phyloP scores from a whole-genome alignment of 805 yeast genomes.

The Candida nitratophila region DNA sequence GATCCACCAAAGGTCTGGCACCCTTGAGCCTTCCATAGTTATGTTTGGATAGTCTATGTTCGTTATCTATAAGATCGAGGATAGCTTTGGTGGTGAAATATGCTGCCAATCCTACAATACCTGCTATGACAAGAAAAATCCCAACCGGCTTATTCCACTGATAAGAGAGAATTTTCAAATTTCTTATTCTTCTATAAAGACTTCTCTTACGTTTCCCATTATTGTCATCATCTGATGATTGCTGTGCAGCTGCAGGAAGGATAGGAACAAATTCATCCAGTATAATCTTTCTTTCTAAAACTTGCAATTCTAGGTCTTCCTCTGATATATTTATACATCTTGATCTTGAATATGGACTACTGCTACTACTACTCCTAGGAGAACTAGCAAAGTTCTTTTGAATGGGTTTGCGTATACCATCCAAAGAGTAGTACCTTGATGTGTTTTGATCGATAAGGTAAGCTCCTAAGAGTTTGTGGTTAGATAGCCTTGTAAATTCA shows the following conservation, averaged over 20 bases:
- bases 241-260: background rate
- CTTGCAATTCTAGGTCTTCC: background rate
- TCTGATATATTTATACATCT: background rate
- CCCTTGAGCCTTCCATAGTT: background rate
- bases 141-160: no score
- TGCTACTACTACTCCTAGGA: no score
- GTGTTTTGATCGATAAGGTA: background rate
- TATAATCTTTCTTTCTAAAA: background rate
- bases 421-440: background rate
- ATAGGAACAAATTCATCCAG: background rate
- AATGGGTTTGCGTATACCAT: background rate
- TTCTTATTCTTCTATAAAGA: no score
- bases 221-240: background rate
- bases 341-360: background rate
- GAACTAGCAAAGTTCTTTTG: no score
- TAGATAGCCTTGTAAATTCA: background rate
- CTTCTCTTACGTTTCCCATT: no score
- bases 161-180: no score
- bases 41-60: background rate
- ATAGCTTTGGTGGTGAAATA: background rate
- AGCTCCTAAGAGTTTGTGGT: background rate
- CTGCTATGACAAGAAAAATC: background rate
- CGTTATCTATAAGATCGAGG: background rate
- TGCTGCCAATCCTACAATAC: background rate
- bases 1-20: slow-evolving; percentile 43